Conservation (phyloP, 352 stramenopile genomes). For the Phytophthora hybrid region DNA sequence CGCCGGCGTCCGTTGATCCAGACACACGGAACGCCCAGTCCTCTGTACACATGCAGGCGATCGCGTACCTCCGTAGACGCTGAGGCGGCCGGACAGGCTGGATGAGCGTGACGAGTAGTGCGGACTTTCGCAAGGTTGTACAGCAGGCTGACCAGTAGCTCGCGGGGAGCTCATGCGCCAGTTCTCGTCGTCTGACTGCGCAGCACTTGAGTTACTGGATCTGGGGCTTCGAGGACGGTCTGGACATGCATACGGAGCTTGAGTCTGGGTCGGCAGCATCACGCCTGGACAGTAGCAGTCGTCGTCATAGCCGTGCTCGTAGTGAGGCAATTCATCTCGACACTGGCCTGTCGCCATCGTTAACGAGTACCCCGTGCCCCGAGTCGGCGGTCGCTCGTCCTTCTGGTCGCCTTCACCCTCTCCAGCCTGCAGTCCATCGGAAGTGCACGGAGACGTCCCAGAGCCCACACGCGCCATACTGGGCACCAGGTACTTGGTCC, state of each 20-base stretch:
- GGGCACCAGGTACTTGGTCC: slow-evolving; percentile 72
- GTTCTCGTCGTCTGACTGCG: slow-evolving; percentile 41
- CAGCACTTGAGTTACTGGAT: slow-evolving; percentile 45
- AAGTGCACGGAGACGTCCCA: slow-evolving; percentile 25
- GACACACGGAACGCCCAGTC: slow-evolving; percentile 21
- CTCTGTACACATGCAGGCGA: slow-evolving; percentile 28
- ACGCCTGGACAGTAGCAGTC: slow-evolving; percentile 48
- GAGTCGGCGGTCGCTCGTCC: slow-evolving; percentile 22
- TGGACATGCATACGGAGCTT: slow-evolving; percentile 19
- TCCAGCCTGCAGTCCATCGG: slow-evolving; percentile 18
- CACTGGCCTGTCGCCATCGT: slow-evolving; percentile 44
- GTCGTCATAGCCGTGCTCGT: slow-evolving; percentile 44
- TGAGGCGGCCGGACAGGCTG: slow-evolving; percentile 62
- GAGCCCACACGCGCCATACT: slow-evolving; percentile 45
- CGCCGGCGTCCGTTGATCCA: slow-evolving; percentile 26
- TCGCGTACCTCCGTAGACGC: slow-evolving; percentile 57
- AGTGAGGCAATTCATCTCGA: slow-evolving; percentile 36
- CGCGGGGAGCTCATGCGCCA: slow-evolving; percentile 30
- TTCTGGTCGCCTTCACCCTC: slow-evolving; percentile 19
- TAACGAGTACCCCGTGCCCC: slow-evolving; percentile 38
- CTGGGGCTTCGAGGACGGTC: slow-evolving; percentile 18
- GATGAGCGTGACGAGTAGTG: slow-evolving; percentile 77
- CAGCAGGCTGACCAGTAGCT: slow-evolving; percentile 24
- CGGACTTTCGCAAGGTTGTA: slow-evolving; percentile 56
- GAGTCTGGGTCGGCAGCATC: slow-evolving; percentile 15